Evolutionary conservation across 208 protist genomes (phyloP).

Genomic region (Trypanosoma avium): DNA sequence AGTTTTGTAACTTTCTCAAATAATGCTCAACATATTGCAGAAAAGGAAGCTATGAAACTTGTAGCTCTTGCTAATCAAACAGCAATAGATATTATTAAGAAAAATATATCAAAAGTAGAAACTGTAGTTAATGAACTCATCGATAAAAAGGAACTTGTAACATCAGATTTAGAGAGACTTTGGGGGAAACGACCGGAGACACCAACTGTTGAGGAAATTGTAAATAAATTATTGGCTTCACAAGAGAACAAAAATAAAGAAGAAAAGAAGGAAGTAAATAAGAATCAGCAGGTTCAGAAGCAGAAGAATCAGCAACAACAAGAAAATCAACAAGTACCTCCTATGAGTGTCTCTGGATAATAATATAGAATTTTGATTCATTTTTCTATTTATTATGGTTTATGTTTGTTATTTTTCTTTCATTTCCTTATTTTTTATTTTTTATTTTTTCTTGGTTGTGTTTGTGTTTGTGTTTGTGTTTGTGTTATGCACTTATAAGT

Average conservation of each 20-base stretch:
- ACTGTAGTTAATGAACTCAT: slow-evolving; percentile 48
- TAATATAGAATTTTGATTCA: too few species aligned
- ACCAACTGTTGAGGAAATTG: slow-evolving; percentile 62
- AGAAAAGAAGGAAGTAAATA: background rate
- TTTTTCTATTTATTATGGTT: too few species aligned
- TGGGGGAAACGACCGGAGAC: slow-evolving; percentile 69
- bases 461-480: too few species aligned
- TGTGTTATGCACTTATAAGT: too few species aligned
- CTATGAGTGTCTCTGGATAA: too few species aligned
- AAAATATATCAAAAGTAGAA: slow-evolving; percentile 62
- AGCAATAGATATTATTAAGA: slow-evolving; percentile 48
- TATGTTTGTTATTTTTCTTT: too few species aligned
- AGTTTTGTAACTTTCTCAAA: slow-evolving; percentile 86
- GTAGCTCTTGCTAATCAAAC: slow-evolving; percentile 64
- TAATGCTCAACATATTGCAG: slow-evolving; percentile 66
- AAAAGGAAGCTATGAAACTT: slow-evolving; percentile 70
- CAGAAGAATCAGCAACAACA: background rate
- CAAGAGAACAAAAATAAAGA: slow-evolving; percentile 26
- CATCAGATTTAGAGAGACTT: slow-evolving; percentile 65
- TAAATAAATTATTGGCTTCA: slow-evolving; percentile 25
- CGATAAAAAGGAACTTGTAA: slow-evolving; percentile 81
- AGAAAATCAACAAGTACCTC: too few species aligned
- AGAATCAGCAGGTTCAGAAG: background rate
- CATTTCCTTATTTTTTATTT: too few species aligned
- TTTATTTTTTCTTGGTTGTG: too few species aligned